These are phyloP conservation scores for Calocera cornea DNA, from an alignment of 768 basidiomycete genomes.

Conservation along the genomic window DNA sequence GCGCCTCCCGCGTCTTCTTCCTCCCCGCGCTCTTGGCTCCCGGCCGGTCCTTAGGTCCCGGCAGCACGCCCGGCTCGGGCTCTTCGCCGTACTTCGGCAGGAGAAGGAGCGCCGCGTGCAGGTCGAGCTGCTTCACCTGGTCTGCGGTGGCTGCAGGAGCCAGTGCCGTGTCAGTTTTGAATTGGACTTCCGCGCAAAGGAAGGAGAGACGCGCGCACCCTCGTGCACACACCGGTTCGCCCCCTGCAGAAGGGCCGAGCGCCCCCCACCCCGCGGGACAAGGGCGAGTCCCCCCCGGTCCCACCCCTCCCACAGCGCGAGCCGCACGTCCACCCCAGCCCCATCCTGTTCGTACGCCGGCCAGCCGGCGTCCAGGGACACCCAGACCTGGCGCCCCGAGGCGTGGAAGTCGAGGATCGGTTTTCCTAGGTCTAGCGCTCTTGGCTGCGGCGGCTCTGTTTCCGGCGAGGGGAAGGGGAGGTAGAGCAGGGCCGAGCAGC, in stretches of 20 bases:
- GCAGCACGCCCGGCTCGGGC: slow-evolving; percentile 27
- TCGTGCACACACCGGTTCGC: slow-evolving; percentile 31
- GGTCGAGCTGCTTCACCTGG: slow-evolving; percentile 41
- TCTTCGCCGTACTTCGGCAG: slow-evolving; percentile 47
- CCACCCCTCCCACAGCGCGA: slow-evolving; percentile 19
- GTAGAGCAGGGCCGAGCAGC: slow-evolving; percentile 56
- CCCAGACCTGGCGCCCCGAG: slow-evolving; percentile 31
- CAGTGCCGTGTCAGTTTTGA: background rate
- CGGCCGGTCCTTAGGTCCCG: background rate
- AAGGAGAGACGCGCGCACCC: slow-evolving; percentile 28
- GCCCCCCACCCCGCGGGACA: too few species aligned
- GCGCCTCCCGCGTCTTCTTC: background rate
- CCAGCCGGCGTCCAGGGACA: slow-evolving; percentile 39
- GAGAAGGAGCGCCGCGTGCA: slow-evolving; percentile 43
- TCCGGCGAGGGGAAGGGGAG: slow-evolving; percentile 25
- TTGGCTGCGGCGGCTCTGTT: slow-evolving; percentile 20
- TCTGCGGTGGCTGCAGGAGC: slow-evolving; percentile 39
- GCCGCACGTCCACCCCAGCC: slow-evolving; percentile 17
- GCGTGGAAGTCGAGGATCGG: slow-evolving; percentile 50
- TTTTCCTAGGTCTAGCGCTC: slow-evolving; percentile 36
- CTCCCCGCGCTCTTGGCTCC: background rate
- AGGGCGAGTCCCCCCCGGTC: too few species aligned
- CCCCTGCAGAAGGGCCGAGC: slow-evolving; percentile 35
- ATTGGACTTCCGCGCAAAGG: background rate
- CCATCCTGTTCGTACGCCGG: slow-evolving; percentile 9